Percentiles rank a stretch among this genome's conserved stretches.
Conservation (phyloP, 2,329 filamentous ascomycete species). For the Diplodia intermedia region DNA sequence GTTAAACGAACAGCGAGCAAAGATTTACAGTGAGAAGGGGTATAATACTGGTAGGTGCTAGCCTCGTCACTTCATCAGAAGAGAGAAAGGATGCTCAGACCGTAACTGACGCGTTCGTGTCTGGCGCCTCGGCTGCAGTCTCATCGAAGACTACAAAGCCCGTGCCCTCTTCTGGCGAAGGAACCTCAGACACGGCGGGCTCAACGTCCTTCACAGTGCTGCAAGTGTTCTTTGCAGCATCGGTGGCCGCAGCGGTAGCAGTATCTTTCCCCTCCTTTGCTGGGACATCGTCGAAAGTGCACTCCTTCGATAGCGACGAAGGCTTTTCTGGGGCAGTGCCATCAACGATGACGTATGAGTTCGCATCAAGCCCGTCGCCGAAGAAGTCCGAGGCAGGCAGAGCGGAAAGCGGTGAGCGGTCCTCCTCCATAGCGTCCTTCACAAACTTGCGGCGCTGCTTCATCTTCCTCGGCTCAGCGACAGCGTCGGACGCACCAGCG, state of each 20-base stretch:
- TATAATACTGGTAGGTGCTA: constrained; percentile 31
- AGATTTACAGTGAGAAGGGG: constrained; percentile 24
- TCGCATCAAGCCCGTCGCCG: constrained; percentile 46
- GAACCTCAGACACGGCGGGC: constrained; percentile 5
- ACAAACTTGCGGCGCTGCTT: constrained; percentile 40
- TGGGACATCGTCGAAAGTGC: constrained; percentile 36
- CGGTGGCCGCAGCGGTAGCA: background rate
- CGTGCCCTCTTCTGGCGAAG: constrained; percentile 6
- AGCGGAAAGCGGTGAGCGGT: constrained; percentile 48
- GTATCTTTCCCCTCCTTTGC: background rate
- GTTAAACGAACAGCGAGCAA: constrained; percentile 12
- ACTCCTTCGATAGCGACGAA: constrained; percentile 46
- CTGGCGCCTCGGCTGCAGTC: constrained; percentile 11
- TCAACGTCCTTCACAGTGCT: background rate
- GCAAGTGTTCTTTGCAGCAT: background rate
- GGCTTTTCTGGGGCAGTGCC: constrained; percentile 44
- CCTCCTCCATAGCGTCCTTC: constrained; percentile 51
- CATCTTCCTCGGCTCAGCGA: constrained; percentile 40
- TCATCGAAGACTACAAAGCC: constrained; percentile 25
- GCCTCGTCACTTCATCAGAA: constrained; percentile 22
- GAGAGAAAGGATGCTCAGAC: constrained; percentile 4
- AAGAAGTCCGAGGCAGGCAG: constrained; percentile 49
- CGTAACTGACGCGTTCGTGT: background rate
- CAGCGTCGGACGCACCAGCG: constrained; percentile 36
- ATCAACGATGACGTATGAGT: constrained; percentile 47